Percentiles rank a stretch among this genome's conserved stretches.
Conservation (phyloP, 441 rosid genomes). For the Populus hybrid region DNA sequence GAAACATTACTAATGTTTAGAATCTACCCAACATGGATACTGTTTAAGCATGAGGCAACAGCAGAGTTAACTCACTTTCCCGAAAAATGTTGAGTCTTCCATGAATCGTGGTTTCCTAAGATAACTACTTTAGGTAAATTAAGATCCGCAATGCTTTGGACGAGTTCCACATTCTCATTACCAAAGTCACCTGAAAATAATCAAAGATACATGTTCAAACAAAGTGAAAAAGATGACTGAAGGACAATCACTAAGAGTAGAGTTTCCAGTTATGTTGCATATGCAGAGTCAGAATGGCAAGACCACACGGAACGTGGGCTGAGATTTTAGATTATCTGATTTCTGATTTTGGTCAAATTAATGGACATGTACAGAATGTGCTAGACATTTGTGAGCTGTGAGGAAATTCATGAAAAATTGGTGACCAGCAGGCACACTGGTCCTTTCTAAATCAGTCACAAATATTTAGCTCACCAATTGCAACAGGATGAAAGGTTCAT, state of each 20-base stretch:
- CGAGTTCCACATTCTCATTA: conserved; percentile 66
- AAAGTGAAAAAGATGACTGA: neutral
- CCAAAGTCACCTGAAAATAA: conserved; percentile 82
- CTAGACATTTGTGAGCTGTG: neutral
- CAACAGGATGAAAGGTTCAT: neutral
- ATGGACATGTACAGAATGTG: neutral
- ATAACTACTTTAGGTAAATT: conserved; percentile 73
- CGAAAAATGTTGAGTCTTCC: conserved; percentile 62
- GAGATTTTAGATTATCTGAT: conserved; percentile 6
- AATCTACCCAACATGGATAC: neutral
- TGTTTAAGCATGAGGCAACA: neutral
- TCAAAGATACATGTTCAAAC: neutral
- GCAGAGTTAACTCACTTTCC: conserved; percentile 42
- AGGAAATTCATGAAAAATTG: neutral
- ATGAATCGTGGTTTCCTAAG: conserved; percentile 89
- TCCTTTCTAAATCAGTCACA: neutral
- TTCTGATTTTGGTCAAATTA: neutral
- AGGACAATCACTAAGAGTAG: neutral
- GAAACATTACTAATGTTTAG: neutral
- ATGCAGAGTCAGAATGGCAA: neutral
- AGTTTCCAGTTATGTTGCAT: neutral
- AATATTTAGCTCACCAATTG: conserved; percentile 14
- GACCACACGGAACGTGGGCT: neutral
- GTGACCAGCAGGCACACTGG: neutral
- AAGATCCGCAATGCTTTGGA: conserved; percentile 60